Conservation (phyloP, 176 grass and related monocot species). For the Tillandsia fasciculata region DNA sequence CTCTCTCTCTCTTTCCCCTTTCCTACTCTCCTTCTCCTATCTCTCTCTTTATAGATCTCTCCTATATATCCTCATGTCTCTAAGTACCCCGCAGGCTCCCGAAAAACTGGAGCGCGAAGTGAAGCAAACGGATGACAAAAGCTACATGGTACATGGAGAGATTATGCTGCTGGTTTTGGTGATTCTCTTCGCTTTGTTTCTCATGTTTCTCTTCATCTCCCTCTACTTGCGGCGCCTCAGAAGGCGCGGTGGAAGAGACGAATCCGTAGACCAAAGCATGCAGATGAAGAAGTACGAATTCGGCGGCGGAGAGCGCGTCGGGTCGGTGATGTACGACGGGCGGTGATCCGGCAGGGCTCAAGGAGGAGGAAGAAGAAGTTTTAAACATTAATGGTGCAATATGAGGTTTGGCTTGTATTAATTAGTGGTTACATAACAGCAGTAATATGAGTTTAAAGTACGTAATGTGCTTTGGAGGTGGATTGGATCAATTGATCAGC, state of each 20-base stretch:
- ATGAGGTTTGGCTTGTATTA: too few species aligned
- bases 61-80: background rate
- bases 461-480: too few species aligned
- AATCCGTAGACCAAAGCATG: background rate
- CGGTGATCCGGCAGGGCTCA: background rate
- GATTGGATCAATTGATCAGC: too few species aligned
- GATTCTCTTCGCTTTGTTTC: slow-evolving; percentile 14
- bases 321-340: background rate
- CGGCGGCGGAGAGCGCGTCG: background rate
- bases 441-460: too few species aligned
- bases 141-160: slow-evolving; percentile 31
- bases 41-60: background rate
- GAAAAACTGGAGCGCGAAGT: background rate
- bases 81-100: slow-evolving; percentile 6
- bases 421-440: too few species aligned
- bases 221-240: background rate
- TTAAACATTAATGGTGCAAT: too few species aligned
- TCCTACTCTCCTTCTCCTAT: background rate
- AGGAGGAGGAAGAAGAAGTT: background rate
- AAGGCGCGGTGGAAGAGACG: background rate
- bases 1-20: background rate
- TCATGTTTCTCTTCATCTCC: background rate
- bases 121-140: slow-evolving; percentile 16
- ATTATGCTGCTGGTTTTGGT: slow-evolving; percentile 22
- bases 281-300: background rate